Percentiles rank a stretch among this genome's conserved stretches.
phyloP scores from a whole-genome alignment of 2,329 filamentous ascomycete genomes.

The Penicillium thymicola region DNA sequence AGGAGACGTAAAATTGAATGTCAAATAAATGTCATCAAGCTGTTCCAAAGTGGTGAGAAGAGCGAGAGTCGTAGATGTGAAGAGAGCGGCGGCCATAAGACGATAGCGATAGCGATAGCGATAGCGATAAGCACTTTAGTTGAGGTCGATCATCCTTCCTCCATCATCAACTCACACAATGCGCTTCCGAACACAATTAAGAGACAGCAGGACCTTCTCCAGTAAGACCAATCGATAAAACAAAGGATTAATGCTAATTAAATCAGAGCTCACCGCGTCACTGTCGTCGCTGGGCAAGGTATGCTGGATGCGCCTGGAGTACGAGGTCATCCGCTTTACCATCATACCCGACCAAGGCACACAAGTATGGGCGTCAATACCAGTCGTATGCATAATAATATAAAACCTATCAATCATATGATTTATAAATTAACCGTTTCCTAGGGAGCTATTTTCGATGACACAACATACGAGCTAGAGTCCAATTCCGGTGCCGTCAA shows the following conservation, averaged over 20 bases:
- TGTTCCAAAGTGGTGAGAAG: neutral
- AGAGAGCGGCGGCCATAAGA: no score
- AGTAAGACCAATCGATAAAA: slow-evolving; percentile 3
- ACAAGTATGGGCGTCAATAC: slow-evolving; percentile 87
- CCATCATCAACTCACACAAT: slow-evolving; percentile 20
- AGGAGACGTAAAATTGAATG: neutral
- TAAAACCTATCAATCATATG: no score
- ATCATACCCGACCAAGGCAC: slow-evolving; percentile 92
- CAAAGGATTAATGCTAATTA: slow-evolving; percentile 4
- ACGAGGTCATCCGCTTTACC: slow-evolving; percentile 86
- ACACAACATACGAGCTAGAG: slow-evolving; percentile 70
- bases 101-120: slow-evolving; percentile 11
- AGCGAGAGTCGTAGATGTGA: neutral
- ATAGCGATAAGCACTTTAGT: slow-evolving; percentile 9
- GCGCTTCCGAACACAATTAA: slow-evolving; percentile 35
- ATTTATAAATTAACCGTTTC: neutral
- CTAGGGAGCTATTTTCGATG: slow-evolving; percentile 81
- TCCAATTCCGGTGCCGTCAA: slow-evolving; percentile 94
- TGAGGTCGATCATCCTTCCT: neutral
- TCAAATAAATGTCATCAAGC: neutral
- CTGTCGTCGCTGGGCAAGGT: slow-evolving; percentile 71
- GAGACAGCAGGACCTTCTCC: slow-evolving; percentile 26
- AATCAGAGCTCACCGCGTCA: slow-evolving; percentile 58
- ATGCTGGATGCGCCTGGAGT: slow-evolving; percentile 84
- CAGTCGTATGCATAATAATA: slow-evolving; percentile 29